phyloP scores from a whole-genome alignment of 495 filamentous ascomycete species.

The Penicillium parvum region DNA sequence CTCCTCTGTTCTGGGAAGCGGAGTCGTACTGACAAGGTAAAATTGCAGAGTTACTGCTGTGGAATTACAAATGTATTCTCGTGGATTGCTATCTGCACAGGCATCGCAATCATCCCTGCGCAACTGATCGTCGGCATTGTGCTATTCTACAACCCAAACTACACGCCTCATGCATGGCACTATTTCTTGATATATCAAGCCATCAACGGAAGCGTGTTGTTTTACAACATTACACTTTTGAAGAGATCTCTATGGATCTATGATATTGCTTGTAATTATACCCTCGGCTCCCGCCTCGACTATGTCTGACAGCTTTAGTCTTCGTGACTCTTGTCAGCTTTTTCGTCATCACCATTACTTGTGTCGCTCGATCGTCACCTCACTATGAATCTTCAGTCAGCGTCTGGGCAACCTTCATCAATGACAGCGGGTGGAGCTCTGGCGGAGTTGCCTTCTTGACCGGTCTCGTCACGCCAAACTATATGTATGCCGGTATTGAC shows the following conservation, averaged over 20 bases:
- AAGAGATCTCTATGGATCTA: slow-evolving; percentile 25
- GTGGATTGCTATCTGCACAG: slow-evolving; percentile 23
- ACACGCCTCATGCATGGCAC: slow-evolving; percentile 25
- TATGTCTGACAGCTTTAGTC: slow-evolving; percentile 8
- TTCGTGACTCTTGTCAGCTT: slow-evolving; percentile 15
- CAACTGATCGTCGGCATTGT: slow-evolving; percentile 20
- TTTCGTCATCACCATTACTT: slow-evolving; percentile 21
- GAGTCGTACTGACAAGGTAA: neutral
- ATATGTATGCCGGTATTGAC: slow-evolving; percentile 32
- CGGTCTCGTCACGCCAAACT: slow-evolving; percentile 25
- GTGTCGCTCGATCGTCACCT: slow-evolving; percentile 16
- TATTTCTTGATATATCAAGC: slow-evolving; percentile 41
- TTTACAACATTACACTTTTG: slow-evolving; percentile 23
- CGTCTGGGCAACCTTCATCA: slow-evolving; percentile 29
- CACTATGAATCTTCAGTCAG: slow-evolving; percentile 15
- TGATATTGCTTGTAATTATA: slow-evolving; percentile 24
- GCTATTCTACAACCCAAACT: slow-evolving; percentile 17
- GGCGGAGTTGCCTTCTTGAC: slow-evolving; percentile 26
- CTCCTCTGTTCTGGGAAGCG: neutral
- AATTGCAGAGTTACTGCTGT: slow-evolving; percentile 23
- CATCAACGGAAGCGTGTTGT: slow-evolving; percentile 14
- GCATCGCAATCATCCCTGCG: slow-evolving; percentile 19
- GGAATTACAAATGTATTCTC: slow-evolving; percentile 22
- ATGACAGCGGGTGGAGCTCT: slow-evolving; percentile 28
- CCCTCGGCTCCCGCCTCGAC: too few relatives aligned